A percentile compares a stretch with the other conserved stretches of the same genome.
Conservation (phyloP, 2,329 filamentous ascomycete species). For the Monosporascus ibericus region DNA sequence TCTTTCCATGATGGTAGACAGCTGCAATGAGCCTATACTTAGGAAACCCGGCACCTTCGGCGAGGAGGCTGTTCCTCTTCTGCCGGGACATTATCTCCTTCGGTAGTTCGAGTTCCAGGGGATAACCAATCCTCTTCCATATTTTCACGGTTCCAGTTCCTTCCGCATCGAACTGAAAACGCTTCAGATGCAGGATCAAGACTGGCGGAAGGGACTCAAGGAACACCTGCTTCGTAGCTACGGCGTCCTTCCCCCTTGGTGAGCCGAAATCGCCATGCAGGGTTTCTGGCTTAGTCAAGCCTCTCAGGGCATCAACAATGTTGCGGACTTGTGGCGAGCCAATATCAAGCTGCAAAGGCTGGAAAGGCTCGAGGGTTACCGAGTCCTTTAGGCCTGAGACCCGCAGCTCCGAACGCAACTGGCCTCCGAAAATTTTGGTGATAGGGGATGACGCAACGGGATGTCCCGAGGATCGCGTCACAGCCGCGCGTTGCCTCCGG, state of each 20-base stretch:
- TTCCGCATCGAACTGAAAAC: slow-evolving; percentile 89
- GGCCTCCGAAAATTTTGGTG: slow-evolving; percentile 90
- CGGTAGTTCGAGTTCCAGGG: slow-evolving; percentile 88
- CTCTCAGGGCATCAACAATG: slow-evolving; percentile 84
- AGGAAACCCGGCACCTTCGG: slow-evolving; percentile 63
- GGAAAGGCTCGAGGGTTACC: slow-evolving; percentile 87
- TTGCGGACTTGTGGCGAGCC: slow-evolving; percentile 80
- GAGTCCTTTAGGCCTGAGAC: slow-evolving; percentile 85
- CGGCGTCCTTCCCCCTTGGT: slow-evolving; percentile 66
- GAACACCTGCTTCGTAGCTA: slow-evolving; percentile 88
- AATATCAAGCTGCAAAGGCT: slow-evolving; percentile 92
- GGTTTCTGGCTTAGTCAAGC: slow-evolving; percentile 75
- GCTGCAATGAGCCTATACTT: slow-evolving; percentile 84
- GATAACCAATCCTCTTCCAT: slow-evolving; percentile 97
- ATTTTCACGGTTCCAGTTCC: slow-evolving; percentile 87
- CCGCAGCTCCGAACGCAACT: slow-evolving; percentile 81
- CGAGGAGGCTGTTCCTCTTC: slow-evolving; percentile 59
- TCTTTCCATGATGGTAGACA: slow-evolving; percentile 97
- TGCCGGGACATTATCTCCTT: slow-evolving; percentile 79
- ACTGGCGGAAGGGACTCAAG: slow-evolving; percentile 89
- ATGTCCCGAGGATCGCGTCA: slow-evolving; percentile 79
- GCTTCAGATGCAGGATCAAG: slow-evolving; percentile 90
- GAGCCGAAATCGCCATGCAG: slow-evolving; percentile 81
- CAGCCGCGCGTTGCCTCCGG: slow-evolving; percentile 77
- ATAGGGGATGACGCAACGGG: slow-evolving; percentile 72